phyloP scores from a whole-genome alignment of 352 stramenopile genomes.

The Halophytophthora polymorphica region DNA sequence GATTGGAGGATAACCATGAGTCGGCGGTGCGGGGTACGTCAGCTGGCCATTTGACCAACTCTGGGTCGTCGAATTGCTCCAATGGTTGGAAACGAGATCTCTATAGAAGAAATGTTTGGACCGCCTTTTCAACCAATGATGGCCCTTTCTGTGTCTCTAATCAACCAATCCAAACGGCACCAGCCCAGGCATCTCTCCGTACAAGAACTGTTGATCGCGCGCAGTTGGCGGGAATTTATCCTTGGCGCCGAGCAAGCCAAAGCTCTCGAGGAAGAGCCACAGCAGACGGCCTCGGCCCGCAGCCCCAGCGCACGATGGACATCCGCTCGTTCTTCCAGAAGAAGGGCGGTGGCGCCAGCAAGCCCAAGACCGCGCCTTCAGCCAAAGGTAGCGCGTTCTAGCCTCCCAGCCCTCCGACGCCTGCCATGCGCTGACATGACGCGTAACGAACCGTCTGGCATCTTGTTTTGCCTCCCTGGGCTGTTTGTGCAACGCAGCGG shows the following conservation, averaged over 20 bases:
- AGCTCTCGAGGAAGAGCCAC: conserved; percentile 16
- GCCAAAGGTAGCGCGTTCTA: conserved; percentile 22
- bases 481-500: conserved; percentile 1
- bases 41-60: no score
- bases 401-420: not conserved
- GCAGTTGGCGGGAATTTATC: conserved; percentile 29
- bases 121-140: no score
- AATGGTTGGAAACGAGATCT: no score
- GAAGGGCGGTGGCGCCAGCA: conserved; percentile 21
- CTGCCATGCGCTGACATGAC: no score
- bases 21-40: no score
- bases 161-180: no score
- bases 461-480: no score
- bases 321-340: conserved; percentile 85
- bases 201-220: conserved; percentile 4
- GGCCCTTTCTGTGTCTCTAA: no score
- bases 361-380: conserved; percentile 16
- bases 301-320: conserved; percentile 43
- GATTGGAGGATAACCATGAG: not conserved
- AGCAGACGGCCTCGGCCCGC: not conserved
- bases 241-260: not conserved
- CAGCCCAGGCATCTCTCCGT: conserved; percentile 8
- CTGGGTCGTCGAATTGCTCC: no score
- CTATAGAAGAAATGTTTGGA: no score
- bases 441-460: no score